Percentiles rank a stretch among this genome's conserved stretches.
Conservation (phyloP, 371 early-diverging fungal genomes). For the Mucor piriformis region DNA sequence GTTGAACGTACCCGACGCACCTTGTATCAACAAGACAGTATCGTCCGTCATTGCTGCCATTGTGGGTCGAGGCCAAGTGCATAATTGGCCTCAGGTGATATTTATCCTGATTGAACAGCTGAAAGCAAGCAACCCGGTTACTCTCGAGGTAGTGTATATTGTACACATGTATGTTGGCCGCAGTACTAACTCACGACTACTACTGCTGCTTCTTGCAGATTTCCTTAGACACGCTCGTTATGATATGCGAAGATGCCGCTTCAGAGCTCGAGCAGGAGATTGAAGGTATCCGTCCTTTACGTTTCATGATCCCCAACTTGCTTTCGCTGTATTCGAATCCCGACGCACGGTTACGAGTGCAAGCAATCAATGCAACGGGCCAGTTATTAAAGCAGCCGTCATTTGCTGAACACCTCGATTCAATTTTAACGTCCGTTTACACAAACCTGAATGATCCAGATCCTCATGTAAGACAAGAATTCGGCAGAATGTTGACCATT, state of each 20-base stretch:
- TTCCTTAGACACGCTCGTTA: slow-evolving; percentile 73
- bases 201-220: no score
- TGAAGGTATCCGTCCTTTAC: slow-evolving; percentile 65
- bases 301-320: slow-evolving; percentile 73
- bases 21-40: slow-evolving; percentile 31
- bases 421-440: slow-evolving; percentile 10
- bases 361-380: slow-evolving; percentile 74
- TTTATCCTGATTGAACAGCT: slow-evolving; percentile 65
- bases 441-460: not conserved
- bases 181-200: no score
- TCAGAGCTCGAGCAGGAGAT: slow-evolving; percentile 70
- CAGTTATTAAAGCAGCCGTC: slow-evolving; percentile 65
- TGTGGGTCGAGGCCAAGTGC: slow-evolving; percentile 57
- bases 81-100: slow-evolving; percentile 76
- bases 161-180: no score
- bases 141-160: slow-evolving; percentile 78
- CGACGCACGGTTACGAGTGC: slow-evolving; percentile 62
- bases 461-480: slow-evolving; percentile 11
- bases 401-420: slow-evolving; percentile 43
- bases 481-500: slow-evolving; percentile 2
- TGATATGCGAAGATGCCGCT: slow-evolving; percentile 85
- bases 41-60: slow-evolving; percentile 74
- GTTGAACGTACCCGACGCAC: slow-evolving; percentile 58
- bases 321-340: slow-evolving; percentile 68
- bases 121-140: slow-evolving; percentile 41